Conservation (phyloP, 2,329 filamentous ascomycete species). For the Fusarium sp. region DNA sequence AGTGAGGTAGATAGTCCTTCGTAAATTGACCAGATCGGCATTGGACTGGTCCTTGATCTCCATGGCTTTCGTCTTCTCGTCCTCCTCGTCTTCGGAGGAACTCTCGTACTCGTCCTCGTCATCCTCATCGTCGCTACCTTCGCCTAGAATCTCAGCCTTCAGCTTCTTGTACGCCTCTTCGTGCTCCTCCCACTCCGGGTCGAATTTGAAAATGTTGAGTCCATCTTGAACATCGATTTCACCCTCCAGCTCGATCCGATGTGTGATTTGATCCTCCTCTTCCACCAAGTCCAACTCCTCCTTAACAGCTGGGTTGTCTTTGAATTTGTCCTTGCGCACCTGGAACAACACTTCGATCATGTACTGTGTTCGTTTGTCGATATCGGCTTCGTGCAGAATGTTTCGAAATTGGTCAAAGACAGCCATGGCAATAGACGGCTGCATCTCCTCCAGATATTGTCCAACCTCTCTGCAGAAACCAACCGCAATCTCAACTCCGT, state of each 20-base stretch:
- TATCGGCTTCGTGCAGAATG: conserved; percentile 94
- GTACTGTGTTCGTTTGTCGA: conserved; percentile 98
- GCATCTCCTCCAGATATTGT: conserved; percentile 96
- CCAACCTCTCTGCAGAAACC: conserved; percentile 92
- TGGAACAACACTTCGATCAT: conserved; percentile 99
- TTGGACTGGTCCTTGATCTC: conserved; percentile 99
- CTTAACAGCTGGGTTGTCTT: conserved; percentile 89
- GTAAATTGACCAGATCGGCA: conserved; percentile 91
- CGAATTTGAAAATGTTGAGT: conserved; percentile 95
- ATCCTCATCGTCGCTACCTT: conserved; percentile 86
- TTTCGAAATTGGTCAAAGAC: conserved; percentile 97
- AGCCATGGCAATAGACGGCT: conserved; percentile 82
- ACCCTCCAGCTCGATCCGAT: conserved; percentile 83
- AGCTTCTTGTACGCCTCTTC: conserved; percentile 90
- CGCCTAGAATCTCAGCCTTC: conserved; percentile 92
- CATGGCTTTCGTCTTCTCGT: conserved; percentile 80
- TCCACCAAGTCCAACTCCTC: conserved; percentile 96
- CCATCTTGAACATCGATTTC: conserved; percentile 85
- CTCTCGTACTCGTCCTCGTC: conserved; percentile 71
- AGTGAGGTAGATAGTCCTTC: conserved; percentile 94
- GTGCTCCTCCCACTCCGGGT: conserved; percentile 87
- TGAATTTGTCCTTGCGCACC: conserved; percentile 94
- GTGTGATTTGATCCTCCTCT: conserved; percentile 98
- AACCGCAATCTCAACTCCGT: conserved; percentile 97
- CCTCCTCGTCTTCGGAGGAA: conserved; percentile 75